Evolutionary conservation across 2,329 filamentous ascomycete species (phyloP).

Genomic region (Penicillium decumbens): DNA sequence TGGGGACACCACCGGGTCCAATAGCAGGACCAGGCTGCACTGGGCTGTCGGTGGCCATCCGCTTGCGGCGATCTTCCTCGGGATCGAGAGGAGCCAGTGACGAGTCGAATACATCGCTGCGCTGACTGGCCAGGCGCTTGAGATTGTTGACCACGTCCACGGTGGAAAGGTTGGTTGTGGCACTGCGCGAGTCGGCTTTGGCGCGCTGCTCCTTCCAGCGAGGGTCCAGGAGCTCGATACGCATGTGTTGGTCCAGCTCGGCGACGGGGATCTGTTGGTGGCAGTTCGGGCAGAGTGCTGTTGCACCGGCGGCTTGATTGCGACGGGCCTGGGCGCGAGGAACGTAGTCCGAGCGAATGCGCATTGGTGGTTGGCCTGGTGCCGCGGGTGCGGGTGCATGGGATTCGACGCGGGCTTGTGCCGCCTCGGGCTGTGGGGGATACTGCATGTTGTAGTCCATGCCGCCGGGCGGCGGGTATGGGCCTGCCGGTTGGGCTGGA

Average conservation of each 20-base stretch:
- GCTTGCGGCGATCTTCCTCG: slow-evolving; percentile 71
- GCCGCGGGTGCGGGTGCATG: slow-evolving; percentile 67
- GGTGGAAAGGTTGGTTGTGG: slow-evolving; percentile 80
- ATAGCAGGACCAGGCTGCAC: slow-evolving; percentile 26
- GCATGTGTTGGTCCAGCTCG: slow-evolving; percentile 88
- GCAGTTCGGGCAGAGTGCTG: slow-evolving; percentile 83
- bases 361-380: slow-evolving; percentile 60
- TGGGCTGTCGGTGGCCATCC: slow-evolving; percentile 52
- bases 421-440: slow-evolving; percentile 56
- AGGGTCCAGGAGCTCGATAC: slow-evolving; percentile 89
- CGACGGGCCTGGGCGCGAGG: slow-evolving; percentile 72
- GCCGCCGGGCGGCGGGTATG: slow-evolving; percentile 32
- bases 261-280: slow-evolving; percentile 80
- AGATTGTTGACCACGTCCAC: slow-evolving; percentile 88
- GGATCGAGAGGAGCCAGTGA: slow-evolving; percentile 55
- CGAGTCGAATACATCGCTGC: slow-evolving; percentile 78
- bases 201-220: slow-evolving; percentile 94
- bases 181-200: slow-evolving; percentile 77
- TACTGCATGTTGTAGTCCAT: slow-evolving; percentile 19
- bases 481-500: slow-evolving; percentile 23
- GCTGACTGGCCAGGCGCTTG: slow-evolving; percentile 86
- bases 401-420: slow-evolving; percentile 60
- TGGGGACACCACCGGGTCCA: slow-evolving; percentile 29
- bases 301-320: slow-evolving; percentile 59
- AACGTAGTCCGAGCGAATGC: slow-evolving; percentile 90